Base-by-base conservation (phyloP, 2,329 filamentous ascomycete species). In the Podosphaera fusca region DNA sequence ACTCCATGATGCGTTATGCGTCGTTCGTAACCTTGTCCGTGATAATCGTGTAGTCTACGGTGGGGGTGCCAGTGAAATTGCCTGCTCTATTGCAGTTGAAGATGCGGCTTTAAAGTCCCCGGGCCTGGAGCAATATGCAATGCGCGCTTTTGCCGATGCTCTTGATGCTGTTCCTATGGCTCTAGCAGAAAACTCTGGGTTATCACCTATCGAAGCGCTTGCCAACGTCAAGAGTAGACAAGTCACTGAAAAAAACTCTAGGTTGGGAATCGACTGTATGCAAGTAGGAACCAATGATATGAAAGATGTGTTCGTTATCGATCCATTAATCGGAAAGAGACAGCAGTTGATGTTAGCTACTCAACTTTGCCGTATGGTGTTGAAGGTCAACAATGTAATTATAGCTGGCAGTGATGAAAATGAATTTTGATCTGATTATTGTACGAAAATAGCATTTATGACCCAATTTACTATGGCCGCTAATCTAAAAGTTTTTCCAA, bases 21-120 rank as follows among this genome's bases (percentile, higher is more conserved):
- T 98, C 54, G 92, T 98, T 56, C 85, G 94, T 65, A 98, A 98
- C 73, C 76, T 98, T 51, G 92, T 98, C 55, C 81, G 80, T 60
- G 94, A 98, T 72, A 96, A 95, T 75, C 85, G 92, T 59, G 88
- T 98, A 55, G 92, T 98, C 8, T 98, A 98, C 68, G 92, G 92
- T 63, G 92, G 92, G 65, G 92, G 94, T 71, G 87, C 92, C 35
- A 90, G 92, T 53, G 92, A 98, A 71, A 94, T 98, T 68, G 89
- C 94, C 60, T 98, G 94, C 76, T 94, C 88, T 30, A 74, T 98
- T 57, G 92, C 92, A 2, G 90, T 98, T 51, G 90, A 96, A 71
- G 89, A 95, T 65, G 90, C 87, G 33, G 90, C 90, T 49, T 82
- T 89, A 67, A 87, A 94, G 81, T 95, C 87, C 56, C 87, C 89